phyloP scores from a whole-genome alignment of 1,284 basidiomycete genomes.

The Laetiporus sulphureus region DNA sequence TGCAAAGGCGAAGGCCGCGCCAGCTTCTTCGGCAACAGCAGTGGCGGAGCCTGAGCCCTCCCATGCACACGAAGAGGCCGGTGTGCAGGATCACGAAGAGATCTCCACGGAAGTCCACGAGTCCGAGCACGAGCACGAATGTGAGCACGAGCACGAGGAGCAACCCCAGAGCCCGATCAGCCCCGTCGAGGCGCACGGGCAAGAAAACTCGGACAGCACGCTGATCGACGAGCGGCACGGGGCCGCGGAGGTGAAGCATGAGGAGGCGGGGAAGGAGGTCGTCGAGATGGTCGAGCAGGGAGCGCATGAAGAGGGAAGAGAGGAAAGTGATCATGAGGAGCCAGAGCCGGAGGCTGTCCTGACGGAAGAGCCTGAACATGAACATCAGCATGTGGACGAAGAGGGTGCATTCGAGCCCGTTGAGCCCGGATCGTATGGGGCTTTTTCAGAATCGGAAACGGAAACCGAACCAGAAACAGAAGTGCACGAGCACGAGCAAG shows the following conservation, averaged over 20 bases:
- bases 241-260: slow-evolving; percentile 1
- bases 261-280: too few species aligned
- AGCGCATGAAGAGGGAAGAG: slow-evolving; percentile 11
- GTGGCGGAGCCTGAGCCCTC: slow-evolving; percentile 14
- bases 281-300: too few species aligned
- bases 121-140: too few species aligned
- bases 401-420: slow-evolving; percentile 1
- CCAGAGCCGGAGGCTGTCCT: slow-evolving; percentile 15
- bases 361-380: slow-evolving; percentile 9
- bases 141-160: slow-evolving; percentile 10
- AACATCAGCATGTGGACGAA: slow-evolving; percentile 13
- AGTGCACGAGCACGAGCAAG: background rate
- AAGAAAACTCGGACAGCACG: slow-evolving; percentile 8
- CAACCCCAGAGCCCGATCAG: slow-evolving; percentile 8
- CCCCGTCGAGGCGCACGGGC: slow-evolving; percentile 10
- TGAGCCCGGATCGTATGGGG: too few species aligned
- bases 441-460: too few species aligned
- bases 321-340: slow-evolving; percentile 10
- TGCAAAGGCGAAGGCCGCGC: slow-evolving; percentile 14
- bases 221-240: slow-evolving; percentile 11
- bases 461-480: slow-evolving; percentile 1
- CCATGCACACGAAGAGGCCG: slow-evolving; percentile 6
- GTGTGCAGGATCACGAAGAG: slow-evolving; percentile 15
- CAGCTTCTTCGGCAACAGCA: slow-evolving; percentile 15
- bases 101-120: too few species aligned